A percentile compares a stretch with the other conserved stretches of the same genome.
Conservation (phyloP, 1,139 yeast species). For the Keqinozyma sinolaborantium region DNA sequence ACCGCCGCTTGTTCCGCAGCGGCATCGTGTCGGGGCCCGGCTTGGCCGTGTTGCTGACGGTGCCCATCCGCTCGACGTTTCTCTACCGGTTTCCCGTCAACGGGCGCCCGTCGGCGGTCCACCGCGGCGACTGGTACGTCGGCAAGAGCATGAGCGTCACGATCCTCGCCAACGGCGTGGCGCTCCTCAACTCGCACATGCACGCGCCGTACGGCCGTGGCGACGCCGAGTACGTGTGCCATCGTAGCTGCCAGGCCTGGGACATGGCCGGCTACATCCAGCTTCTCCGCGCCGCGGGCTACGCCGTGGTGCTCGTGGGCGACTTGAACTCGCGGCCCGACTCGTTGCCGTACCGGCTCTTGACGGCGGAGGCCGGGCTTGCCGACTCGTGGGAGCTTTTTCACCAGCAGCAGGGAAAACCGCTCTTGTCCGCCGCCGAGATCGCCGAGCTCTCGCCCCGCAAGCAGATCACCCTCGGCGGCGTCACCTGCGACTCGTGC, state of each 20-base stretch:
- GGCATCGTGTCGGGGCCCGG: slow-evolving; percentile 96
- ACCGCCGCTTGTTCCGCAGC: slow-evolving; percentile 65
- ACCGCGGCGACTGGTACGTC: slow-evolving; percentile 96
- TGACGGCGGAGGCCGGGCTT: slow-evolving; percentile 67
- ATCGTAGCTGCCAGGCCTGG: slow-evolving; percentile 96
- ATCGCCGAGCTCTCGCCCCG: slow-evolving; percentile 54
- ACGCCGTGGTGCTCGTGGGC: slow-evolving; percentile 86
- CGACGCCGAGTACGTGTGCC: slow-evolving; percentile 87
- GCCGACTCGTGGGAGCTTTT: slow-evolving; percentile 81
- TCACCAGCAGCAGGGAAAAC: slow-evolving; percentile 35
- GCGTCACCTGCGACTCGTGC: slow-evolving; percentile 85
- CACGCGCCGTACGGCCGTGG: slow-evolving; percentile 95
- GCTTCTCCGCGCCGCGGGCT: slow-evolving; percentile 67
- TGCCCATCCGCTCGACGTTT: slow-evolving; percentile 78
- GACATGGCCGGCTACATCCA: slow-evolving; percentile 72
- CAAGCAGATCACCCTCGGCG: slow-evolving; percentile 70
- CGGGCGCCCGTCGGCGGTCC: slow-evolving; percentile 92
- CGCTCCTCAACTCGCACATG: slow-evolving; percentile 87
- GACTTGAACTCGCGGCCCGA: slow-evolving; percentile 90
- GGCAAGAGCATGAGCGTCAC: slow-evolving; percentile 89
- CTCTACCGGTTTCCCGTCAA: slow-evolving; percentile 84
- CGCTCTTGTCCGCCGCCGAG: slow-evolving; percentile 21
- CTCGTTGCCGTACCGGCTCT: slow-evolving; percentile 72
- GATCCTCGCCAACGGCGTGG: slow-evolving; percentile 59
- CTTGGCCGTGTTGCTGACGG: slow-evolving; percentile 73